Base-by-base conservation (phyloP, 139 green algal species). In the Volvox reticuliferus region DNA sequence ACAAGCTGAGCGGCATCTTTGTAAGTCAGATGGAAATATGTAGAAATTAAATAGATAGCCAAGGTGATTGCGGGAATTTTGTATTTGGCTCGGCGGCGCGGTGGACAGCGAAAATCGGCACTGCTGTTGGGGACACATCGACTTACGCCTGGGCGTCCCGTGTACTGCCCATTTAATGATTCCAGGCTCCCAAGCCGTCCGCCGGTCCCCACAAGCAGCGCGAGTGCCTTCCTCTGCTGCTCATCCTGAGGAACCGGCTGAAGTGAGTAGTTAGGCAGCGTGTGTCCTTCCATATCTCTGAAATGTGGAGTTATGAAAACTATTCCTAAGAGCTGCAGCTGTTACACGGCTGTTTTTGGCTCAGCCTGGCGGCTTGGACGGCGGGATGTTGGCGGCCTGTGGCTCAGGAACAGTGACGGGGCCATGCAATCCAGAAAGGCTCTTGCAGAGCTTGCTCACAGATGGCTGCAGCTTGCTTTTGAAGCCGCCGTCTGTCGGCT, bases 1-100 rank as follows among this genome's bases (percentile, higher is more conserved):
- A 99, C 95, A 99, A 99, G 95, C 97, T 99, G 68, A 98, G 97
- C 75, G 98, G 98, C 92, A 97, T 99, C 90, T 99, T 99, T 92
- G 98, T 99, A 93, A 96, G 96, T 97, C 17, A 19, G 33, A 33
- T 68, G 18, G 35, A 24, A 84, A 20, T 61, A 44, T 37, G n/a
- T 82, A 55, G 76, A 33, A 28, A 62, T 88, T 69, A 68, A 35
- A 16, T 32, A 33, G 71, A 35, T 30, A 79, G 24, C 71, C 13
- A 33, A 79, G 26, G 30, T 21, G 26, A 1, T 36, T 18, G 21
- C 22, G 20, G 35, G 36, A 33, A 18, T 6, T 37, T 28, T 44
- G 32, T 19, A 44, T 50, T 50, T 26, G 55, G 78, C 22, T 84
- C 37, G 78, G 78, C 78, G 78, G 78, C 78, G 78, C 78, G 1